Evolutionary conservation across 805 yeast genomes (phyloP).

Genomic region (Metschnikowia lachancei): DNA sequence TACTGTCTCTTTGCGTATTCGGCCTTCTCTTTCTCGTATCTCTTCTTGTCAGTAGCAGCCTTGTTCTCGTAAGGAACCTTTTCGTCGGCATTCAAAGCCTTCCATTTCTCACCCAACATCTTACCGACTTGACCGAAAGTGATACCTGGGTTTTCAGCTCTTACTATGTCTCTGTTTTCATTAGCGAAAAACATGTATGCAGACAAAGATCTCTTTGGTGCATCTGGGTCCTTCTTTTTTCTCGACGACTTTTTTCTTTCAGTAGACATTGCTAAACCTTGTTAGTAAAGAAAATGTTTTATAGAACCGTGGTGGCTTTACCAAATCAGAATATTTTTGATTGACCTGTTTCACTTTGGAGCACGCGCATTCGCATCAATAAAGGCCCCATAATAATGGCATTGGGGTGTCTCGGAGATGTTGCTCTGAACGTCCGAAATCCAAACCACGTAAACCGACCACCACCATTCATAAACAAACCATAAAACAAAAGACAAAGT

Average conservation of each 20-base stretch:
- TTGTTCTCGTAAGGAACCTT: constrained; percentile 88
- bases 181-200: constrained; percentile 99
- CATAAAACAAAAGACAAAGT: too few relatives aligned
- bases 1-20: constrained; percentile 56
- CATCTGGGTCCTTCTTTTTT: constrained; percentile 82
- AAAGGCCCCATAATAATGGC: too few relatives aligned
- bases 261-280: constrained; percentile 22
- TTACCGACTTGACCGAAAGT: constrained; percentile 95
- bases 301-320: too few relatives aligned
- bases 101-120: constrained; percentile 95
- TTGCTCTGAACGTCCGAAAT: too few relatives aligned
- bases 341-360: too few relatives aligned
- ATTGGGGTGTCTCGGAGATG: too few relatives aligned
- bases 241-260: constrained; percentile 45
- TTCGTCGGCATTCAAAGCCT: constrained; percentile 77
- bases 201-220: constrained; percentile 97
- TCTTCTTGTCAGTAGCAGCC: constrained; percentile 95
- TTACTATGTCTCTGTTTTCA: constrained; percentile 93
- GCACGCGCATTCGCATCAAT: too few relatives aligned
- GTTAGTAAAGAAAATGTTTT: constrained; percentile 7
- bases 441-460: too few relatives aligned
- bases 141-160: constrained; percentile 93
- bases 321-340: too few relatives aligned
- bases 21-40: constrained; percentile 95
- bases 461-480: too few relatives aligned